phyloP scores from a whole-genome alignment of 345 rosid genomes.

The Lepidium didymum region DNA sequence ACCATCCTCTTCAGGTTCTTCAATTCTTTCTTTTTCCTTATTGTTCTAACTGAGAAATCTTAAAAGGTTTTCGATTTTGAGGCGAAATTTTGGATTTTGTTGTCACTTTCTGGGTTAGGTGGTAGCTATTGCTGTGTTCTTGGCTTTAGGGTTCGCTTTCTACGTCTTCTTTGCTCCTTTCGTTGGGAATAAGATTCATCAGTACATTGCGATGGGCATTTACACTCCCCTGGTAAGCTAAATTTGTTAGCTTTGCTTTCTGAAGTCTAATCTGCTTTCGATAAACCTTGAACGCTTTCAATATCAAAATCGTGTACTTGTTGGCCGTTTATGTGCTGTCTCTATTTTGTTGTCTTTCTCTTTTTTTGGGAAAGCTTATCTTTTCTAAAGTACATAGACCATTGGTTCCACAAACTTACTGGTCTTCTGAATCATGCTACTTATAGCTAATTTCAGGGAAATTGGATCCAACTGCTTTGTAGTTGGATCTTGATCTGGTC shows the following conservation, averaged over 20 bases:
- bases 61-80: slow-evolving; percentile 21
- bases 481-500: slow-evolving; percentile 12
- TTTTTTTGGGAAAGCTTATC: not conserved
- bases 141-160: slow-evolving; percentile 96
- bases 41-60: not conserved
- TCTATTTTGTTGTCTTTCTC: slow-evolving; percentile 4
- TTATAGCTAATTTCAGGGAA: slow-evolving; percentile 11
- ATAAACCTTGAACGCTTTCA: not conserved
- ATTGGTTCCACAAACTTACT: slow-evolving; percentile 8
- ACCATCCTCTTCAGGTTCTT: slow-evolving; percentile 94
- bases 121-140: slow-evolving; percentile 97
- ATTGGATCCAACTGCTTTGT: not conserved
- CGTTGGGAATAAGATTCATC: slow-evolving; percentile 77
- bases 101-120: slow-evolving; percentile 40
- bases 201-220: slow-evolving; percentile 74
- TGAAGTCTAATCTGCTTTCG: slow-evolving; percentile 39
- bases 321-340: slow-evolving; percentile 16
- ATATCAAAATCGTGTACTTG: slow-evolving; percentile 8
- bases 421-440: not conserved
- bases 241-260: not conserved
- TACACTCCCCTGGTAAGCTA: slow-evolving; percentile 86
- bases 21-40: not conserved
- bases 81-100: slow-evolving; percentile 4
- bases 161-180: slow-evolving; percentile 99
- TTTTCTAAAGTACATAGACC: not conserved